Evolutionary conservation across 164 flowering plant species (phyloP), one percentile per base, ranked within the genome.

Genomic region (Liquidambar formosana): DNA sequence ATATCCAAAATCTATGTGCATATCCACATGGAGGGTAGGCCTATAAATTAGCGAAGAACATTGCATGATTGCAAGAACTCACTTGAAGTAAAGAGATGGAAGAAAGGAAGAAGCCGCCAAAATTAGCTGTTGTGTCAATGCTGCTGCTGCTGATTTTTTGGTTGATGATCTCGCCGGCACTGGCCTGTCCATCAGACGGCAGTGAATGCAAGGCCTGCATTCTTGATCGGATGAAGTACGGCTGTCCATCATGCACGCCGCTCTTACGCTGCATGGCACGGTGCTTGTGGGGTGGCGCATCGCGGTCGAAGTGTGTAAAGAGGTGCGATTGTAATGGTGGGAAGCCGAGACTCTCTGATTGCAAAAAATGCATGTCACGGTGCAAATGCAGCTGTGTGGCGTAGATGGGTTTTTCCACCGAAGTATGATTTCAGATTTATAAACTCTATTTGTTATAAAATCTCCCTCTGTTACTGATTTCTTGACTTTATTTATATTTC

Each of bases 381-480:
- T 88, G 96, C 85, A 90, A 84, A 68, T 90, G 93, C 73, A 84
- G 82, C 72, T 90, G 95, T 65, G 47, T 51, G 49, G 59, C 76
- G 14, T 74, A 61, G 63, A 23, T 18, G 21, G n/a, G n/a, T 49
- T 49, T 15, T 18, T 6, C 53, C 0, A n/a, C 53, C 5, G 1
- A 15, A 2, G 2, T 33, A 33, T 33, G 41, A 2, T 33, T 2
- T 33, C 41, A 2, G 41, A 33, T 33, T 2, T 33, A 33, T 33
- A 33, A 33, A 33, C 41, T 33, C 41, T 33, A 33, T 33, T 33
- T 33, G 2, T 33, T 6, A 33, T 33, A 33, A 33, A 33, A 2
- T 33, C 6, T n/a, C 14, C 21, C 4, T 49, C 14, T 16, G n/a
- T 49, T 16, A 12, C 53, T 49, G 5, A 15, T 33, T 33, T 33